Base-by-base conservation (phyloP, 2,329 filamentous ascomycete species). In the Fusarium staphyleae region DNA sequence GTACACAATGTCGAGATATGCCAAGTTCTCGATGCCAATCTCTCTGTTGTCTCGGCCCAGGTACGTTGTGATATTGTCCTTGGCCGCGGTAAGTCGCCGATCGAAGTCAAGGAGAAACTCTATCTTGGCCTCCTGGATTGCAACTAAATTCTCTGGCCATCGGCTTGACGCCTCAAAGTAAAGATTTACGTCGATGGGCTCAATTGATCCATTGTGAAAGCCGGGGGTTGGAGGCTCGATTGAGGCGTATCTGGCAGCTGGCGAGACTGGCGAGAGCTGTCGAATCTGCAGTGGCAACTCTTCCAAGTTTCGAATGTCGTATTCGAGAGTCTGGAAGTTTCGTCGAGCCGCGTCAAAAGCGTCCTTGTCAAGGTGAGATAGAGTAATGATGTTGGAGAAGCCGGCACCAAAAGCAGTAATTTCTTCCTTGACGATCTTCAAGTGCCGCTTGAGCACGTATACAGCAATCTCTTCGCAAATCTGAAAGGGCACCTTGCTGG, bases 151-250 rank as follows among this genome's bases (percentile, higher is more conserved):
- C 69, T 98, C 93, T 0, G 95, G 95, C 95, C 95, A 99, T 63
- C 91, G 88, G 37, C 87, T 88, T 6, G 95, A 98, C 4, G 89
- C 90, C 75, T 99, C 95, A 65, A 99, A 98, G 69, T 93, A 93
- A 40, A 99, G 81, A 34, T 92, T 83, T 26, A 96, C 83, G 62
- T 96, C 87, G 62, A 93, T 88, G 0, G 90, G 88, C 19, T 72
- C 69, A 47, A 78, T 66, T 14, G 73, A 65, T 1, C 73, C 75
- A 15, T 77, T 78, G 42, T 76, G 74, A 12, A 79, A 77, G 18
- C 76, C 75, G 32, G 79, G 72, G 18, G 60, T 55, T 0, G 74
- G 74, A 12, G 70, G 66, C 4, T 72, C 63, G 8, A 89, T 72
- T 0, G 88, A 91, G 1, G 91, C 78, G 60, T 89, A 93, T 33